Evolutionary conservation across 1,284 basidiomycete species (phyloP), one percentile per base, ranked within the genome.

Genomic region (Farysia itapuensis): DNA sequence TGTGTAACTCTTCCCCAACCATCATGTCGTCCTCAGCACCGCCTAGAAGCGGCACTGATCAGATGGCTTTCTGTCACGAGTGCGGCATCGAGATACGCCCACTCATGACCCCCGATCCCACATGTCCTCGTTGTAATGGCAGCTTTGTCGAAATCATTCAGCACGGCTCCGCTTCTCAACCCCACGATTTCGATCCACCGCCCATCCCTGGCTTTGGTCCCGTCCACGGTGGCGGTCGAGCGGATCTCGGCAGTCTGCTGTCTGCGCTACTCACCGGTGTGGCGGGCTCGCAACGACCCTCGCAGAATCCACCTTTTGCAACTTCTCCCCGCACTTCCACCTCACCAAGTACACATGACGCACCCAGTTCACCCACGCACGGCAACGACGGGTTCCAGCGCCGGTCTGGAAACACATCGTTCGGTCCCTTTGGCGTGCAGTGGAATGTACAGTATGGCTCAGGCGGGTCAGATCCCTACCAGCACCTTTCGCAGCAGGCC

Each of bases 21-120:
- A n/a, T n/a, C n/a, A n/a, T n/a, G n/a, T n/a, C n/a, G n/a, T n/a
- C n/a, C n/a, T n/a, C n/a, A n/a, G n/a, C n/a, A n/a, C n/a, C n/a
- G n/a, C n/a, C n/a, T n/a, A n/a, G n/a, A n/a, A n/a, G n/a, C n/a
- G n/a, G n/a, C n/a, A n/a, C n/a, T n/a, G n/a, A 51, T 23, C 46
- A 48, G 40, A 65, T 65, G 63, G 63, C 63, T n/a, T 59, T 45
- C 32, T 72, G 70, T 39, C 65, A 68, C 34, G 50, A 68, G 35
- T 72, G 70, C 44, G 43, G 36, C 12, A 63, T 64, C 37, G 67
- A 70, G 33, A 65, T 68, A n/a, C 43, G 53, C 13, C 67, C 68
- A 0, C 48, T 70, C 28, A 59, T 60, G 49, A 60, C 53, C 3
- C 67, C 65, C 12, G 54, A 64, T 23, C 67, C 65, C 13, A 60